Conservation (phyloP, 257 asterid species). For the Anisodus acutangulus region DNA sequence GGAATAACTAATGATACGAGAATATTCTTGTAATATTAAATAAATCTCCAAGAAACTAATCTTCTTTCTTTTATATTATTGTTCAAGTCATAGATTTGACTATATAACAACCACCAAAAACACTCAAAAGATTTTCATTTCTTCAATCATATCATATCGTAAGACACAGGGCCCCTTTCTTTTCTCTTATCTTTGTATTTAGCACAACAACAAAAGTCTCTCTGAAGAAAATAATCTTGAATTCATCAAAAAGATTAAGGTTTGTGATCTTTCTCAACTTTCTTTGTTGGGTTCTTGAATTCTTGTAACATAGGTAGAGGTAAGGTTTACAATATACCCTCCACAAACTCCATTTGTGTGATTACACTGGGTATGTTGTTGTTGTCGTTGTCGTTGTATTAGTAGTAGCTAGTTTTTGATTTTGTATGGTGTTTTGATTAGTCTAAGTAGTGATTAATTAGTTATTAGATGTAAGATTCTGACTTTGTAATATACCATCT, state of each 20-base stretch:
- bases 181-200: not conserved
- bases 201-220: not conserved
- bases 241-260: constrained; percentile 22
- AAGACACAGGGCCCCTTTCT: not conserved
- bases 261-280: not conserved
- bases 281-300: not conserved
- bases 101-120: not conserved
- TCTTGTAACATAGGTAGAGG: too few species aligned
- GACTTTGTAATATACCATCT: not conserved
- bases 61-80: too few species aligned
- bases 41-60: not conserved
- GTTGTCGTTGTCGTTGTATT: not conserved
- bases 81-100: not conserved
- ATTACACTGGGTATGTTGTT: too few species aligned
- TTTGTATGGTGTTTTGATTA: not conserved
- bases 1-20: too few species aligned
- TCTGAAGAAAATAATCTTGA: not conserved
- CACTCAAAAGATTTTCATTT: not conserved
- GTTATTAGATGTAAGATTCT: not conserved
- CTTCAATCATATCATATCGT: not conserved
- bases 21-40: too few species aligned
- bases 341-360: too few species aligned
- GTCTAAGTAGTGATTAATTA: not conserved
- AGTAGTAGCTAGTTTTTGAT: not conserved
- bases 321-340: too few species aligned